Evolutionary conservation across 2,329 filamentous ascomycete genomes (phyloP), one percentile per base, ranked within the genome.

Genomic region (Dactylellina cionopaga): DNA sequence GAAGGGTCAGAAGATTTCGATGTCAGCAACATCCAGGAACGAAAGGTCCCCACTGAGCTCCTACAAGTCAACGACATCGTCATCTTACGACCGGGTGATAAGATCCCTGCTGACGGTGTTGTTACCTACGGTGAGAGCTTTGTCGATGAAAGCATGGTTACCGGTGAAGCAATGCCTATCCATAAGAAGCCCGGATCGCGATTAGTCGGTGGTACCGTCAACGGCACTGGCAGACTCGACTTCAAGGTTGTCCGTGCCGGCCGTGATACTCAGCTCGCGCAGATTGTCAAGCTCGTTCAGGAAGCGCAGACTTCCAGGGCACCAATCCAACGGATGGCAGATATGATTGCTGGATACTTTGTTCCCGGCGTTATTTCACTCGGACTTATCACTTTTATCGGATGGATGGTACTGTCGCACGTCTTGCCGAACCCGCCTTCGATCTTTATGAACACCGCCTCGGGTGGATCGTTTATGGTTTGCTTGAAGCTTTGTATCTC

Each of bases 251-350:
- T 91, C 2, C 88, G 94, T 76, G 93, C 94, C 33, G 95, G 95
- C 51, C 90, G 93, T 74, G 94, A 99, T 78, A 99, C 95, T 0
- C 94, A 98, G 80, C 88, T 99, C 63, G 96, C 92, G 81, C 95
- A 98, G 81, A 99, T 99, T 75, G 95, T 99, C 74, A 95, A 94
- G 80, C 86, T 98, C n/a, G 95, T 99, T 0, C 95, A 99, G 80
- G 92, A 97, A 79, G 95, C 95, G 2, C 95, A 99, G 80, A 98
- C 94, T 1, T 94, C 88, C 56, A 88, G 95, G 37, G 95, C 95
- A 5, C 95, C 95, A 0, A 99, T 99, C 70, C 95, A 99, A 80
- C 88, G 92, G 44, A 87, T 98, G 78, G 95, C 93, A 2, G 95
- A 99, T 81, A 88, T 87, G 1, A 87, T 99, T 44, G 93, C 95